Conservation (phyloP, 345 rosid species). For the Brassica juncea region DNA sequence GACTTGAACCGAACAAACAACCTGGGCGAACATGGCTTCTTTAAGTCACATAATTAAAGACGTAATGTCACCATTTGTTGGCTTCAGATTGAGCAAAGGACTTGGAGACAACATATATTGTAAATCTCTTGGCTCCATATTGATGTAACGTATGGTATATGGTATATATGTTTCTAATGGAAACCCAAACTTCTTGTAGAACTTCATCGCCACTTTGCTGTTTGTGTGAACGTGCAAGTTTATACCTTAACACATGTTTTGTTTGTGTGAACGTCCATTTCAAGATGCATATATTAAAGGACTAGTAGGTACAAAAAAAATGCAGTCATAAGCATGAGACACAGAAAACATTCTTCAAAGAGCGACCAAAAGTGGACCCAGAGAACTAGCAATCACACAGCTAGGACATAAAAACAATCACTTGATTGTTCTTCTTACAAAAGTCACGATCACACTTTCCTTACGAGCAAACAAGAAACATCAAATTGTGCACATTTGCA, state of each 20-base stretch:
- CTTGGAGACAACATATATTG: constrained; percentile 57
- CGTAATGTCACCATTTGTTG: constrained; percentile 44
- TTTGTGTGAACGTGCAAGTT: constrained; percentile 91
- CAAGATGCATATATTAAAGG: not conserved
- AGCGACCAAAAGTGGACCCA: not conserved
- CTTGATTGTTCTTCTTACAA: not conserved
- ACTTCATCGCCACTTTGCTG: constrained; percentile 87
- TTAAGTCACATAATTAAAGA: too few relatives aligned
- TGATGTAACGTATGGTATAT: too few relatives aligned
- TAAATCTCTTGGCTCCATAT: too few relatives aligned
- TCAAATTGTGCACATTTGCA: not conserved
- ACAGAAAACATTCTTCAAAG: not conserved
- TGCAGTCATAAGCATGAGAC: not conserved
- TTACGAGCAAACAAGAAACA: constrained; percentile 1
- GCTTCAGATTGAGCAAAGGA: constrained; percentile 39
- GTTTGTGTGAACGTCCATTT: constrained; percentile 43
- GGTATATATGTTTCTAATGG: too few relatives aligned
- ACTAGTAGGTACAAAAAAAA: not conserved
- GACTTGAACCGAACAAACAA: constrained; percentile 9
- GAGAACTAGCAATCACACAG: not conserved
- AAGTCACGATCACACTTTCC: not conserved
- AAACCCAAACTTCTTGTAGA: constrained; percentile 55
- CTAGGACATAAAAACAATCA: not conserved
- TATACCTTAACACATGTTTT: constrained; percentile 69
- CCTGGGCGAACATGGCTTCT: constrained; percentile 22